Base-by-base conservation (phyloP, 2,329 filamentous ascomycete genomes). In the Talaromyces sp. region DNA sequence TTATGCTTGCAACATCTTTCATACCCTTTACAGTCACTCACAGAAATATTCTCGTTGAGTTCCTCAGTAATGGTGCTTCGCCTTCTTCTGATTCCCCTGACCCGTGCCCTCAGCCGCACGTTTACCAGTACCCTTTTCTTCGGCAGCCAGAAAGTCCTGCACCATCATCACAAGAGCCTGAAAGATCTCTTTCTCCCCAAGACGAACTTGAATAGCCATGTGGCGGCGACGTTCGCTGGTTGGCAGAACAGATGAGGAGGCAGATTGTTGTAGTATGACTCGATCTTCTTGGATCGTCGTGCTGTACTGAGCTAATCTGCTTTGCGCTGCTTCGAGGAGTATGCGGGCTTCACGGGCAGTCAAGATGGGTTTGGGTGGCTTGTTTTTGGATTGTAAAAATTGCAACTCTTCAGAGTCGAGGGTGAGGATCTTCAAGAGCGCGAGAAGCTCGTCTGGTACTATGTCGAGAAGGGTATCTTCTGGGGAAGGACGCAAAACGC, bases 161-260 rank as follows among this genome's bases (percentile, higher is more conserved):
- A 80, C 71, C 66, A 73, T 75, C 55, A 65, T 67, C 63, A 83
- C 79, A 1, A 86, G 80, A 69, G 86, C 81, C 61, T 80, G 75
- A 25, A 92, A 71, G 5, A 93, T 79, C 67, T 82, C 81, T 73
- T 92, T 92, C 75, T 93, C 90, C 14, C 90, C 90, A 2, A 87
- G 75, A 64, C 90, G 83, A 39, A 92, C 88, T 58, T 84, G 78
- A 23, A 87, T 70, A 0, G 90, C 90, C 86, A 90, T 89, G 48
- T 76, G 78, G 14, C 73, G 69, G 35, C 77, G 76, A 25, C 70
- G 70, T 21, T 63, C 35, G 11, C 67, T 70, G 58, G 67, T 73
- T 57, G 82, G 76, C 33, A 76, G 68, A 16, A 71, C 48, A 28
- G 65, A 69, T 65, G 72, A 73, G 67, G 63, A 72, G 64, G 67